Base-by-base conservation (phyloP, 306 rosid species). In the Fragaria vesca region DNA sequence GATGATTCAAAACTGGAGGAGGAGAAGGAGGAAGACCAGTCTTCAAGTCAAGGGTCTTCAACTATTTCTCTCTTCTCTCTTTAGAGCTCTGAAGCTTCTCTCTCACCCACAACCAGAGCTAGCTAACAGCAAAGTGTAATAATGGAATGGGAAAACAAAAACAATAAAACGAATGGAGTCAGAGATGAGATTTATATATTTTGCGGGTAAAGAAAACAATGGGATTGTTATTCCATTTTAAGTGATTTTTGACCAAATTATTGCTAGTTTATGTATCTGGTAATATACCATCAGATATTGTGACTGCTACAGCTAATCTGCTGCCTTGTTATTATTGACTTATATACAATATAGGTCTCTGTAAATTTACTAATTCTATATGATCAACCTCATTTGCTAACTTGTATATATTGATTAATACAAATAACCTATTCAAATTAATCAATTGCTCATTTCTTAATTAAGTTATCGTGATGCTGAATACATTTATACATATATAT, bases 11-110 rank as follows among this genome's bases (percentile, higher is more conserved):
- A 74, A 74, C 54, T 73, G 61, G 75, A 8, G 48, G 4, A 12
- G 17, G 15, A 34, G 1, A n/a, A 65, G 12, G 46, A 75, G 40
- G 12, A 52, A 45, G 54, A 30, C 70, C 0, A 5, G 71, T 66
- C 71, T 36, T 65, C 17, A 74, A 72, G 82, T 85, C 86, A 82
- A 81, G 43, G 57, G 34, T 72, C 74, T 77, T 79, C 71, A 51
- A 21, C 76, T 68, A 16, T 34, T 69, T 57, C 36, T 38, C 70
- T 42, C 42, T 50, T 42, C 46, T 45, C 32, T 38, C 69, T 28
- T 32, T 26, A 4, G 24, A 28, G 24, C 52, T 66, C 71, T 34
- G 16, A 43, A 43, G 46, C 12, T 43, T 43, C 46, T 43, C 46
- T 8, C 12, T 6, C 46, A 8, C 71, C 17, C 28, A 38, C 32